These are phyloP conservation scores for Podospora australis DNA, from an alignment of 495 filamentous ascomycete genomes.

Conservation along the genomic window DNA sequence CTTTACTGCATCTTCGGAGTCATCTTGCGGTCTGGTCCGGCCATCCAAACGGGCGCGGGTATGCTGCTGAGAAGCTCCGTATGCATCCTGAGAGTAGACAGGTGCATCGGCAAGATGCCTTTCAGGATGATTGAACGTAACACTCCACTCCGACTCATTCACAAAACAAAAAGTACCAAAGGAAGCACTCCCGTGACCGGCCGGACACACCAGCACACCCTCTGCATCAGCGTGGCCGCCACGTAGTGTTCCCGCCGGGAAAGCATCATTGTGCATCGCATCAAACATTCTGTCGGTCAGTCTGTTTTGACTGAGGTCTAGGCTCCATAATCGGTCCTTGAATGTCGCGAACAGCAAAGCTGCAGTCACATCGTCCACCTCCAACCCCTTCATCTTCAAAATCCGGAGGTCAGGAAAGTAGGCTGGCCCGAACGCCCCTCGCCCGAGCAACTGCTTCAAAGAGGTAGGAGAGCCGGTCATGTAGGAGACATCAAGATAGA, in stretches of 20 bases:
- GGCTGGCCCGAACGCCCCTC: conserved; percentile 21
- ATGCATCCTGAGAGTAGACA: conserved; percentile 15
- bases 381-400: conserved; percentile 31
- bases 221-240: conserved; percentile 24
- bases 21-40: conserved; percentile 16
- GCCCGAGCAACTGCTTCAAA: conserved; percentile 17
- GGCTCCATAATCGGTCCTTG: conserved; percentile 35
- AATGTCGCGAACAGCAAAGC: conserved; percentile 26
- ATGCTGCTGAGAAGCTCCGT: conserved; percentile 9
- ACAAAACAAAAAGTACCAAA: conserved; percentile 33
- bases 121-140: conserved; percentile 26
- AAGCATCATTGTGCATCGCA: conserved; percentile 15
- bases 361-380: conserved; percentile 29
- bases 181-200: conserved; percentile 14
- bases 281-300: conserved; percentile 30
- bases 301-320: conserved; percentile 40
- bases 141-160: conserved; percentile 32
- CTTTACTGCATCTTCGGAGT: conserved; percentile 28
- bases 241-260: conserved; percentile 14
- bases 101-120: conserved; percentile 37
- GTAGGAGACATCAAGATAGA: conserved; percentile 42
- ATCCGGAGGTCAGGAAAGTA: conserved; percentile 34
- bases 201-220: conserved; percentile 22
- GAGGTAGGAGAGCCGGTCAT: conserved; percentile 35
- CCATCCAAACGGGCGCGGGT: conserved; percentile 29